Evolutionary conservation across 1,284 basidiomycete genomes (phyloP).

Genomic region (Fomes fomentarius): DNA sequence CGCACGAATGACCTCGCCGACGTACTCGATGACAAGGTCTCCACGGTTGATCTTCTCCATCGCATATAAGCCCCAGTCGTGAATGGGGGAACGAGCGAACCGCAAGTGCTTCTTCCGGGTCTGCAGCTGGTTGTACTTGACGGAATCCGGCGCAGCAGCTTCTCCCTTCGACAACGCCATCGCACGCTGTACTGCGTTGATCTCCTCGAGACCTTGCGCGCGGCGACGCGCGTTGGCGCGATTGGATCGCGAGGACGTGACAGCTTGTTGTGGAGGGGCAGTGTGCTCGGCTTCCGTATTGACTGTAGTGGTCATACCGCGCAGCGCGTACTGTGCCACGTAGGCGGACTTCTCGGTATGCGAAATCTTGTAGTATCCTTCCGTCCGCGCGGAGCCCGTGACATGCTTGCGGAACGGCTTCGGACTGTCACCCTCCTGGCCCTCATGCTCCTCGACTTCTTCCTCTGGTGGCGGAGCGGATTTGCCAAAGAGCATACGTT

Average conservation of each 20-base stretch:
- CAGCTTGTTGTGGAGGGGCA: conserved; percentile 46
- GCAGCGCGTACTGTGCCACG: conserved; percentile 75
- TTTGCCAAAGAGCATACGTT: conserved; percentile 34
- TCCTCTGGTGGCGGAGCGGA: conserved; percentile 29
- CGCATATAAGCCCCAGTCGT: conserved; percentile 97
- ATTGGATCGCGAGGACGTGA: conserved; percentile 88
- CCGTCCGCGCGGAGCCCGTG: conserved; percentile 86
- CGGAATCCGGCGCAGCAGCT: conserved; percentile 64
- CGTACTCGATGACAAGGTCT: conserved; percentile 99
- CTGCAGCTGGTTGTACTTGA: conserved; percentile 99
- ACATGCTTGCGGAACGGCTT: conserved; percentile 67
- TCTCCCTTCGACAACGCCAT: conserved; percentile 78
- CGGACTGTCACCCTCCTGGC: conserved; percentile 34
- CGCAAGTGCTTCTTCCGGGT: conserved; percentile 97
- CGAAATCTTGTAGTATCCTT: conserved; percentile 95
- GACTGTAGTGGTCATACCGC: conserved; percentile 44
- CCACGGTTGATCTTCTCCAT: conserved; percentile 93
- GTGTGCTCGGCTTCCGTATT: conserved; percentile 43
- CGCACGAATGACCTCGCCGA: conserved; percentile 95
- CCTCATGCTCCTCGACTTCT: conserved; percentile 26
- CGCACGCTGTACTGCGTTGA: conserved; percentile 81
- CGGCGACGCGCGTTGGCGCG: conserved; percentile 94
- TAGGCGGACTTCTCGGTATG: conserved; percentile 93
- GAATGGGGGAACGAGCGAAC: conserved; percentile 95
- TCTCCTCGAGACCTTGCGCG: conserved; percentile 93